phyloP scores from a whole-genome alignment of 345 rosid species.

The Lepidium africanum region DNA sequence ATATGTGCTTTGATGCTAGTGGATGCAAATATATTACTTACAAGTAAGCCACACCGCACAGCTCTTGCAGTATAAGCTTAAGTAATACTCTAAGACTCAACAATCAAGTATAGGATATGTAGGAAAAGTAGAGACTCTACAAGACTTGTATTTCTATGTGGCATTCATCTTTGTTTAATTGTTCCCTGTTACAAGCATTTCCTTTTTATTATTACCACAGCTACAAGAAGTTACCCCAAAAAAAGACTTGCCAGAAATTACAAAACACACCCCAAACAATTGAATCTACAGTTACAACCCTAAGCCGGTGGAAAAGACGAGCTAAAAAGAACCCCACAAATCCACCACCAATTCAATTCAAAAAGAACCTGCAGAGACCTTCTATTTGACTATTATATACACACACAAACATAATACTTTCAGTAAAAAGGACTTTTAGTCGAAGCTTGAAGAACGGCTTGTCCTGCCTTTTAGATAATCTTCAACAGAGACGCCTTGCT shows the following conservation, averaged over 20 bases:
- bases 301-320: constrained; percentile 41
- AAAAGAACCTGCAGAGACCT: neutral
- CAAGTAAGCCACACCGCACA: neutral
- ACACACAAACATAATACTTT: constrained; percentile 2
- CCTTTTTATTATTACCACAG: neutral
- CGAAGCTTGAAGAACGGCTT: constrained; percentile 90
- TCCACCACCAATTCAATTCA: neutral
- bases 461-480: constrained; percentile 88
- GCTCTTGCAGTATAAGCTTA: neutral
- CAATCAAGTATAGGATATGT: neutral
- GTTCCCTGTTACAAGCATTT: neutral
- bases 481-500: constrained; percentile 61
- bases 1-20: neutral
- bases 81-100: neutral
- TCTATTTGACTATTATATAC: neutral
- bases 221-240: constrained; percentile 5
- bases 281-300: constrained; percentile 17
- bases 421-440: constrained; percentile 25
- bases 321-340: constrained; percentile 40
- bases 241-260: neutral
- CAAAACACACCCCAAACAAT: neutral
- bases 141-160: neutral
- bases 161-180: too few relatives aligned
- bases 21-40: neutral
- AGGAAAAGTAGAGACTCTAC: constrained; percentile 2